These are phyloP conservation scores for Trichosporon inkin DNA, from an alignment of 1,284 basidiomycete species.

Conservation along the genomic window DNA sequence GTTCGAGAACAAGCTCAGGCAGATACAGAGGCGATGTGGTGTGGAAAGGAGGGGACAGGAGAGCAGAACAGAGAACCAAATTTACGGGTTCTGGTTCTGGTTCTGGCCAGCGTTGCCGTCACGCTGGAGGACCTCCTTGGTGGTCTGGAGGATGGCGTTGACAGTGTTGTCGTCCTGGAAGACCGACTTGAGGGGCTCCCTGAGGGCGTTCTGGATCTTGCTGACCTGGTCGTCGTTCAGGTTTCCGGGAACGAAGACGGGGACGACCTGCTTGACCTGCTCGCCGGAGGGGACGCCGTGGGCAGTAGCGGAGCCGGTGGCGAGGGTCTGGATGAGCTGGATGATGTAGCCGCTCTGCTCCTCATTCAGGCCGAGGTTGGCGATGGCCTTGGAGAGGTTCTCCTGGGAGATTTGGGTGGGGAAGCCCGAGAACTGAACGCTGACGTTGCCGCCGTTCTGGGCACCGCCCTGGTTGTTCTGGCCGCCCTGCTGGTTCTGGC, in stretches of 20 bases:
- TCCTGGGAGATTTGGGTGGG: not conserved
- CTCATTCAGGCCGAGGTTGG: not conserved
- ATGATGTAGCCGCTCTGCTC: not conserved
- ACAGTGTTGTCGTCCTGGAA: not conserved
- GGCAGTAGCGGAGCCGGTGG: not conserved
- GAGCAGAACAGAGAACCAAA: no score
- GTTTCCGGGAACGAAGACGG: not conserved
- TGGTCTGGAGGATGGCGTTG: not conserved
- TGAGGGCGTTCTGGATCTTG: not conserved
- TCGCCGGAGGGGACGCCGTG: not conserved
- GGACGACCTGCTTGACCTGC: not conserved
- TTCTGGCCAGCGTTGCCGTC: not conserved
- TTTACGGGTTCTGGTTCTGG: not conserved
- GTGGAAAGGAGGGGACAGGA: not conserved
- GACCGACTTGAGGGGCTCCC: no score
- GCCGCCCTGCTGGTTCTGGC: not conserved
- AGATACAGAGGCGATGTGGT: not conserved
- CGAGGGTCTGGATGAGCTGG: slow-evolving; percentile 4
- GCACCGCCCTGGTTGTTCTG: not conserved
- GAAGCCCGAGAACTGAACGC: not conserved
- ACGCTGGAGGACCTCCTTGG: no score
- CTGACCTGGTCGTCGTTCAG: not conserved
- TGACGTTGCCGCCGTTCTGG: not conserved
- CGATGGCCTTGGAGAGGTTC: not conserved
- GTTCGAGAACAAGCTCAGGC: not conserved